Base-by-base conservation (phyloP, 2,329 filamentous ascomycete genomes). In the Xenoacremonium recifei region DNA sequence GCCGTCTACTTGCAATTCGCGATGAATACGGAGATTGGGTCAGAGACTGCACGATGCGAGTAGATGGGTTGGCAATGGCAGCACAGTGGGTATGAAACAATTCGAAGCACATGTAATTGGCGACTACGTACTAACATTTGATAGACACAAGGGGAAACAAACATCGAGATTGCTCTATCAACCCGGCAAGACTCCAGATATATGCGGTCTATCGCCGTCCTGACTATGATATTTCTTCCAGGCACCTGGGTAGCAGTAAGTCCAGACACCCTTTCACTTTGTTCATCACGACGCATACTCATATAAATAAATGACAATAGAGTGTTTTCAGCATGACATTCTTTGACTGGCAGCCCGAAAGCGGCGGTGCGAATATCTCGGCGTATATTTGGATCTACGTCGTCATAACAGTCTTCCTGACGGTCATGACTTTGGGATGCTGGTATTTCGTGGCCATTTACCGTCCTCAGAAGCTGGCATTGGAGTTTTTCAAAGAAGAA, bases 201-300 rank as follows among this genome's bases (percentile, higher is more conserved):
- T 9, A 43, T 47, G 44, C n/a, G 33, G 23, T 47, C 37, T 5
- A 47, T 47, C 7, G 44, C 44, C 1, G 9, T 47, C 6, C 15
- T 47, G 13, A 42, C 39, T 0, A 39, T 47, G 44, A 18, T 47
- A 7, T 47, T 47, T 21, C 40, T 47, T 5, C 44, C 44, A 7
- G 44, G 36, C 12, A 47, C 44, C 21, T 42, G 34, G 5, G 23
- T 39, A 2, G 39, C 43, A 3, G 43, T 46, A 37, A 45, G 37
- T 31, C n/a, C 13, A 30, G 13, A 27, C 9, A n/a, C n/a, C n/a
- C n/a, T n/a, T n/a, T n/a, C 23, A 13, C 13, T 27, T 27, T 27
- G 23, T 13, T 27, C 9, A 9, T 27, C 13, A 9, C 9, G 13
- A 13, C 23, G 13, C 13, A 13, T 27, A 9, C 23, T 27, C 9